Base-by-base conservation (phyloP, 2,329 filamentous ascomycete genomes). In the Dichotomopilus funicola region DNA sequence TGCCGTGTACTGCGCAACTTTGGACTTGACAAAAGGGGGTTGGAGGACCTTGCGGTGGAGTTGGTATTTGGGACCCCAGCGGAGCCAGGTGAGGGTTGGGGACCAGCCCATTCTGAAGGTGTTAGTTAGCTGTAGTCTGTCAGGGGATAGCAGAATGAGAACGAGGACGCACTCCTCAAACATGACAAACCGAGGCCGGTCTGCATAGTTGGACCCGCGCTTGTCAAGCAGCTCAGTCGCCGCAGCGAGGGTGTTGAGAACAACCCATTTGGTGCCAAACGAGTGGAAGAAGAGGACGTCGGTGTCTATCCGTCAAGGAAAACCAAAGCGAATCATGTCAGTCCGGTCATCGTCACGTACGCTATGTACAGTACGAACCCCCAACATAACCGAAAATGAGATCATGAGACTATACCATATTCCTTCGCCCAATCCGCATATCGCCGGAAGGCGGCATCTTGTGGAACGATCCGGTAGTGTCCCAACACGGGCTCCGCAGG, bases 41-140 rank as follows among this genome's bases (percentile, higher is more conserved):
- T 75, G 73, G 38, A 75, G 67, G 35, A 74, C 61, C 38, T 67
- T 68, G 8, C 74, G 68, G 54, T 76, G 73, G 13, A 71, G 58
- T 27, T 71, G 69, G 58, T 73, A 76, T 54, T 66, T 67, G 3
- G 68, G 66, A 5, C 72, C 72, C 62, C 66, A 70, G 48, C 66
- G 65, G 4, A 74, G 65, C 61, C 74, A 76, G n/a, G 73, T 74
- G 12, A 75, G 63, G 0, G 73, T 75, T 10, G 68, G 67, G 3
- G 70, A 66, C 72, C 73, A 76, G 35, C 72, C 73, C 70, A 73
- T 72, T 45, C 65, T 68, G 42, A 13, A 0, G 0, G 2, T 2
- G 42, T 51, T 34, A 56, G 49, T 12, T 12, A 7, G 9, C 8
- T 42, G 27, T 36, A 8, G n/a, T 12, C 13, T 12, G 2, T 19